These are phyloP conservation scores for Colletotrichum melonis DNA, from an alignment of 2,329 filamentous ascomycete species.

Conservation along the genomic window DNA sequence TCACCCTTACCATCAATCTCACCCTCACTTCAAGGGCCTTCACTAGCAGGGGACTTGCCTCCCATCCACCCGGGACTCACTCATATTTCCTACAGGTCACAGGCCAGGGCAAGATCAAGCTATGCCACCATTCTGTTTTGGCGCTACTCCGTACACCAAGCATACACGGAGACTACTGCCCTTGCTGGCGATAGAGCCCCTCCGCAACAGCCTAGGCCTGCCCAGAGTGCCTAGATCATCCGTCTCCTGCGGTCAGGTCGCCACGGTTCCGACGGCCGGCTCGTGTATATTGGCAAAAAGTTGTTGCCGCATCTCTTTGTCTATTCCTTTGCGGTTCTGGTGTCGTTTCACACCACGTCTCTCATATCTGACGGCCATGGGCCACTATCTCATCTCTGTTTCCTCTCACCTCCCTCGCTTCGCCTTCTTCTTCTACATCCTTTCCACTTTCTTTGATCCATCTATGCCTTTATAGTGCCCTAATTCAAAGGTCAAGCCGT, in stretches of 20 bases:
- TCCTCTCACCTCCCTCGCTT: not conserved
- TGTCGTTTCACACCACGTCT: constrained; percentile 2
- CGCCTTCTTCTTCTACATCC: not conserved
- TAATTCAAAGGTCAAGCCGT: not conserved
- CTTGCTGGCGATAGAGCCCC: not conserved
- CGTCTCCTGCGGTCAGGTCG: constrained; percentile 10
- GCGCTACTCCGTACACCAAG: not conserved
- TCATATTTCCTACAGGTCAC: not conserved
- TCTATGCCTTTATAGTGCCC: not conserved
- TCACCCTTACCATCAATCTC: not conserved
- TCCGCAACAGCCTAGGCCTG: constrained; percentile 10
- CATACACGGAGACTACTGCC: not conserved
- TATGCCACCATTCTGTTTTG: not conserved
- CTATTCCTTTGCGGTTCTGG: not conserved
- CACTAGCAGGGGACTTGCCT: no score
- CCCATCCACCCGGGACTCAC: no score
- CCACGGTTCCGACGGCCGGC: not conserved
- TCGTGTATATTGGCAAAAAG: not conserved
- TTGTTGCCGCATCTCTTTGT: not conserved
- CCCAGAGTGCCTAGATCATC: constrained; percentile 24
- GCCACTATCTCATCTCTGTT: constrained; percentile 3
- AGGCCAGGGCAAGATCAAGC: not conserved
- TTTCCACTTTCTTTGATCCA: constrained; percentile 1
- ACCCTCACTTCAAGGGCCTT: not conserved
- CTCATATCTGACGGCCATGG: constrained; percentile 16